Percentiles rank a stretch among this genome's conserved stretches.
Evolutionary conservation across 495 filamentous ascomycete genomes (phyloP).

Genomic region (Niebla homalea): DNA sequence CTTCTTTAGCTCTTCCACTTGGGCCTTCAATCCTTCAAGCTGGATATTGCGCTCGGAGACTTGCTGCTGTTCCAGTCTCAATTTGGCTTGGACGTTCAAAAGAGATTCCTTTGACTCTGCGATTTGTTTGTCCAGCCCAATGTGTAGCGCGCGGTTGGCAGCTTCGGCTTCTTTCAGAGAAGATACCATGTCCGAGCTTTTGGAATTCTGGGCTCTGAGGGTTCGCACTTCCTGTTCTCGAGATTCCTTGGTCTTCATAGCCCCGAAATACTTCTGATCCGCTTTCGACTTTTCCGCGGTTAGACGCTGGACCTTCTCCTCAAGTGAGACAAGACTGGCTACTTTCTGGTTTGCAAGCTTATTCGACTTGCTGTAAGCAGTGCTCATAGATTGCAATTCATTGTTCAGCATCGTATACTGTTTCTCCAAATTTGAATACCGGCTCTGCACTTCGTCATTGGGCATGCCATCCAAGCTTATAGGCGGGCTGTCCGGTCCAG

Average conservation of each 20-base stretch:
- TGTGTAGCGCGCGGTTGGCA: constrained; percentile 43
- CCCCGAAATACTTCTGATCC: constrained; percentile 92
- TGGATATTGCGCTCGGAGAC: constrained; percentile 51
- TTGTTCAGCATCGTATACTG: constrained; percentile 73
- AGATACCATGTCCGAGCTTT: constrained; percentile 85
- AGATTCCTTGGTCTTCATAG: constrained; percentile 84
- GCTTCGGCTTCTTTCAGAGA: constrained; percentile 82
- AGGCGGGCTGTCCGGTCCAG: constrained; percentile 28
- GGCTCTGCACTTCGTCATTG: constrained; percentile 56
- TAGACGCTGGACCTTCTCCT: constrained; percentile 64
- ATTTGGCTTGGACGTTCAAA: constrained; percentile 48
- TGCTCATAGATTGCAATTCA: constrained; percentile 75
- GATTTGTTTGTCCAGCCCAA: constrained; percentile 80
- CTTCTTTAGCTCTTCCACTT: constrained; percentile 62
- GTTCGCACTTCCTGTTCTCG: constrained; percentile 62
- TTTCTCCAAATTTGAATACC: constrained; percentile 57
- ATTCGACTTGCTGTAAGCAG: constrained; percentile 74
- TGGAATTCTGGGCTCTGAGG: constrained; percentile 66
- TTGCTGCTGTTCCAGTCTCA: constrained; percentile 57
- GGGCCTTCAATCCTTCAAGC: constrained; percentile 58
- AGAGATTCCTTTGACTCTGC: constrained; percentile 68
- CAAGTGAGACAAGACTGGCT: constrained; percentile 53
- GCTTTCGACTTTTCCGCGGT: constrained; percentile 87
- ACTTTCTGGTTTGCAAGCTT: constrained; percentile 77
- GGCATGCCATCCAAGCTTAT: constrained; percentile 38